Percentiles rank a stretch among this genome's conserved stretches.
Evolutionary conservation across 352 stramenopile species (phyloP).

Genomic region (Phytophthora pini): DNA sequence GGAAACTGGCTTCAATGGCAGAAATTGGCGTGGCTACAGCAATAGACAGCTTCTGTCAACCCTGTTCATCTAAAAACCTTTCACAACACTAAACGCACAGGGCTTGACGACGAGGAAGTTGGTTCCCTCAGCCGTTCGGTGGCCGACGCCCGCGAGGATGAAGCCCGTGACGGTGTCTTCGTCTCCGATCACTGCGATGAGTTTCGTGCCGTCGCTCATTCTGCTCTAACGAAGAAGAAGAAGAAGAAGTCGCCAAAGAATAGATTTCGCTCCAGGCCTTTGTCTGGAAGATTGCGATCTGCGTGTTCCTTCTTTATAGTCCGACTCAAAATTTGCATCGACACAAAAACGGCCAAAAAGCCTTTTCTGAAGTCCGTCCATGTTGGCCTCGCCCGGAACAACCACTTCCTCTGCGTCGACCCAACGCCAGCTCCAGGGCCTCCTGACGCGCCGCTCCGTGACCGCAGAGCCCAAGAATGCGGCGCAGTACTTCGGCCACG

Average conservation of each 20-base stretch:
- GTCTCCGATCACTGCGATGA: constrained; percentile 90
- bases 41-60: neutral
- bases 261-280: neutral
- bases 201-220: constrained; percentile 86
- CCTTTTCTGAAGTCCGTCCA: constrained; percentile 21
- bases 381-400: constrained; percentile 32
- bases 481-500: constrained; percentile 78
- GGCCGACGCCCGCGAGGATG: constrained; percentile 96
- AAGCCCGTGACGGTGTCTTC: constrained; percentile 99
- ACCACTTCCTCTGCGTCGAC: constrained; percentile 30
- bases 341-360: constrained; percentile 22
- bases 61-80: constrained; percentile 3
- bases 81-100: constrained; percentile 57
- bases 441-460: constrained; percentile 58
- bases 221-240: constrained; percentile 6
- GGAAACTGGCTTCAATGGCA: constrained; percentile 94
- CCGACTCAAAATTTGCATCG: constrained; percentile 11
- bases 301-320: constrained; percentile 9
- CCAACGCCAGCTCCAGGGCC: constrained; percentile 72
- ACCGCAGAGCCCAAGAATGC: constrained; percentile 60
- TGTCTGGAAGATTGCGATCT: constrained; percentile 8
- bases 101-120: constrained; percentile 99
- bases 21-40: constrained; percentile 85
- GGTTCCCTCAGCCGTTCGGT: constrained; percentile 94
- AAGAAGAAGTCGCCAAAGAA: constrained; percentile 10